These are phyloP conservation scores for Arabidopsis hybrid DNA, from an alignment of 441 rosid species.

Conservation along the genomic window DNA sequence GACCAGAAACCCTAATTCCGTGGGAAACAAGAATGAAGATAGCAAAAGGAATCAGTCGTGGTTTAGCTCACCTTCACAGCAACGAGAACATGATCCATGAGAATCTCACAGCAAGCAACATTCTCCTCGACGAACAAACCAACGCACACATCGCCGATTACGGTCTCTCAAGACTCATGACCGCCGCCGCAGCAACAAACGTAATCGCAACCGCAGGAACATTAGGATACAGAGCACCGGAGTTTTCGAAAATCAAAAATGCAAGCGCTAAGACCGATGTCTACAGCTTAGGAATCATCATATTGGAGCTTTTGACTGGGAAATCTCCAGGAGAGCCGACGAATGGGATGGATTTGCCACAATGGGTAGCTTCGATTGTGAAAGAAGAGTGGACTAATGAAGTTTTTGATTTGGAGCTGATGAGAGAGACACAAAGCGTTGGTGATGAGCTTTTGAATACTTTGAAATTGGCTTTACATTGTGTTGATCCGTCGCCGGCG, in stretches of 20 bases:
- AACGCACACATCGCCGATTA: conserved; percentile 69
- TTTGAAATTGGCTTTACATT: conserved; percentile 68
- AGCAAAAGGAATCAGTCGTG: conserved; percentile 59
- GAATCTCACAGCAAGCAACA: conserved; percentile 73
- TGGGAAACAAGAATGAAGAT: conserved; percentile 77
- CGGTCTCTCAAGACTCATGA: conserved; percentile 73
- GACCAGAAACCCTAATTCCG: conserved; percentile 65
- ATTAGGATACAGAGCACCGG: conserved; percentile 74
- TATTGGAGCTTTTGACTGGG: conserved; percentile 71
- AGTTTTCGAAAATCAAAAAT: conserved; percentile 67
- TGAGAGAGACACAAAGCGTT: conserved; percentile 56
- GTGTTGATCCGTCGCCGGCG: conserved; percentile 71
- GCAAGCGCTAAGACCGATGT: conserved; percentile 70
- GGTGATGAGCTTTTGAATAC: conserved; percentile 72
- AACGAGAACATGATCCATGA: conserved; percentile 65
- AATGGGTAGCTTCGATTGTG: conserved; percentile 79
- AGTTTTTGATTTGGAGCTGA: conserved; percentile 71
- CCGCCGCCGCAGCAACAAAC: conserved; percentile 64
- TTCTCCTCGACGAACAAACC: conserved; percentile 64
- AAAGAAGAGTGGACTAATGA: conserved; percentile 83
- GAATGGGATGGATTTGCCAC: conserved; percentile 74
- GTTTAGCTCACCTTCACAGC: conserved; percentile 65
- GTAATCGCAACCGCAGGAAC: conserved; percentile 72
- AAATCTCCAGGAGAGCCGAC: conserved; percentile 70
- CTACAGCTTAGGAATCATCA: conserved; percentile 70